These are phyloP conservation scores for Mycena galericulata DNA, from an alignment of 768 basidiomycete genomes.

Conservation along the genomic window DNA sequence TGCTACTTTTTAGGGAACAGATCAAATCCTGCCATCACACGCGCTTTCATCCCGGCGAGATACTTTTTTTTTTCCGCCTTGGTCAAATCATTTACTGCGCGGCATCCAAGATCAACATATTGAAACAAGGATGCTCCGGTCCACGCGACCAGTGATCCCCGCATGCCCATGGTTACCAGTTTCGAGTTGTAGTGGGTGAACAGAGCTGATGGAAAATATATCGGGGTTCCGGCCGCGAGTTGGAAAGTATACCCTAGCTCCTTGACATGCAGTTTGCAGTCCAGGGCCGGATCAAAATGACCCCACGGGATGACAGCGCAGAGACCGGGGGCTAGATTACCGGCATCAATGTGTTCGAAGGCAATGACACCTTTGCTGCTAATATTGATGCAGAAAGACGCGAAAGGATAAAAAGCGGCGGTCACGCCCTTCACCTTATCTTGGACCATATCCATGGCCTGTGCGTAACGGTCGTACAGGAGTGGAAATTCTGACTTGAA, in stretches of 20 bases:
- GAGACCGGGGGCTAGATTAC: conserved; percentile 11
- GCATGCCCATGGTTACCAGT: conserved; percentile 3
- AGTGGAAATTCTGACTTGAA: conserved; percentile 10
- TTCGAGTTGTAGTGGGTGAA: conserved; percentile 29
- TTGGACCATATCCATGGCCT: not conserved
- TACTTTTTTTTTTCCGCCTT: not conserved
- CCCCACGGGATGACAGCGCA: conserved; percentile 26
- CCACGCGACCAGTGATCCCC: conserved; percentile 17
- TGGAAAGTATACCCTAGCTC: conserved; percentile 26
- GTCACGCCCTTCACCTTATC: not conserved
- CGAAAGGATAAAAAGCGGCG: conserved; percentile 19
- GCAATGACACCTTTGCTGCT: not conserved
- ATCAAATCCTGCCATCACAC: not conserved
- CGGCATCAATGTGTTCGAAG: conserved; percentile 7
- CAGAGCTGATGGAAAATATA: conserved; percentile 25
- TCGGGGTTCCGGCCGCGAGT: conserved; percentile 14
- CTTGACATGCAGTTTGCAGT: conserved; percentile 6
- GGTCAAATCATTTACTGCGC: not conserved
- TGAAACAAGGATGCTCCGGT: conserved; percentile 16
- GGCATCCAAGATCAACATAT: conserved; percentile 8
- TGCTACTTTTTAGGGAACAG: not conserved
- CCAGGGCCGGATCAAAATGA: not conserved
- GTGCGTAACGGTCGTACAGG: not conserved
- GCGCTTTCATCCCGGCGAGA: not conserved
- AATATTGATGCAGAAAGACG: conserved; percentile 23